Evolutionary conservation across 257 asterid genomes (phyloP), one percentile per base, ranked within the genome.

Genomic region (Plantago ovata): DNA sequence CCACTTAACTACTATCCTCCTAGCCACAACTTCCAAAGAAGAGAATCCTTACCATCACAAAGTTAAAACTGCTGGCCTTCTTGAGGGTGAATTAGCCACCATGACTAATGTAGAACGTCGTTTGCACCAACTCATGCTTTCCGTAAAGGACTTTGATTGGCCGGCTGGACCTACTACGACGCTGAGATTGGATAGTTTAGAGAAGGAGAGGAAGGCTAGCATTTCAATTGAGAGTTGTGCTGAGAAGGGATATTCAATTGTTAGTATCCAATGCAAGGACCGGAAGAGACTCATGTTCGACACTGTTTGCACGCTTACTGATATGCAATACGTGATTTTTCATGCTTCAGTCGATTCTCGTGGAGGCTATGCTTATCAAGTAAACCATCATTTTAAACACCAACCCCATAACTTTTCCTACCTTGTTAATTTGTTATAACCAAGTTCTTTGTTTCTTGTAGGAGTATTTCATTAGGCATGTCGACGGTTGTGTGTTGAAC

Each of bases 231-330:
- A 87, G 71, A 80, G 82, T 53, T 87, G 96, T 62, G 44, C 71
- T 3, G 94, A 87, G 77, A 87, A 75, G 69, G 89, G 85, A 12
- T 87, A 87, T 46, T 80, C 92, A 0, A 79, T 87, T 10, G 89
- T 82, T 11, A 76, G 80, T 13, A 71, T 87, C 21, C 64, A 72
- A 48, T 74, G 92, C 80, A 84, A 65, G 71, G 96, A 87, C 58
- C 64, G 92, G 58, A 71, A 73, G 65, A 72, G 88, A 84, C 85
- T 87, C 4, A 76, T 84, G 94, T 87, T 87, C 10, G 96, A 87
- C 60, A 82, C 96, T 0, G 94, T 84, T 4, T 87, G 94, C 77
- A 87, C 96, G 0, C 91, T 87, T 7, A 73, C 79, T 0, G 94
- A 87, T 43, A 75, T 87, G 89, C 94, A 82, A 38, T 87, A 82